A percentile compares a stretch with the other conserved stretches of the same genome.
Conservation (phyloP, 2,329 filamentous ascomycete genomes). For the Alternaria sp. region DNA sequence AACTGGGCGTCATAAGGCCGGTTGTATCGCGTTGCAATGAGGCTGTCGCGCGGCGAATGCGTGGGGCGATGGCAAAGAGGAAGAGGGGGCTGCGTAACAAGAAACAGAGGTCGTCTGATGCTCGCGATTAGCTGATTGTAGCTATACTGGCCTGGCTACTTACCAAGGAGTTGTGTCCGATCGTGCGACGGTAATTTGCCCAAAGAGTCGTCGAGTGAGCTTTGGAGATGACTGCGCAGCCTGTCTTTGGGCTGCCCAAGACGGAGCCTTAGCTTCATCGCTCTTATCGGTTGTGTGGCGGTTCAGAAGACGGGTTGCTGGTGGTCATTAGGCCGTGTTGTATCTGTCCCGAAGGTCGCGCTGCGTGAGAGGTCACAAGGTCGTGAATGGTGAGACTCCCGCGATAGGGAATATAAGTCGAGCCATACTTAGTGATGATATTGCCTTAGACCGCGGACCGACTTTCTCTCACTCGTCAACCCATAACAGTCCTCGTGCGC, state of each 20-base stretch:
- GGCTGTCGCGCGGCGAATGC: neutral
- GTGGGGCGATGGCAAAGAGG: constrained; percentile 10
- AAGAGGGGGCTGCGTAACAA: constrained; percentile 14
- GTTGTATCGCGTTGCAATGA: neutral
- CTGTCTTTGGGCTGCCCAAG: neutral
- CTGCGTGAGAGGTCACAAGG: neutral
- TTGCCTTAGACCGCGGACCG: neutral
- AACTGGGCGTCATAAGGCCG: neutral
- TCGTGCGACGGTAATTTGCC: constrained; percentile 7
- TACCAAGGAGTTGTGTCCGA: constrained; percentile 10
- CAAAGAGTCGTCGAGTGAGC: constrained; percentile 7
- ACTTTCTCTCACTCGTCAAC: neutral
- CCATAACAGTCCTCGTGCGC: neutral
- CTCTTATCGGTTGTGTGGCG: neutral
- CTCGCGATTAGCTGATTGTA: neutral
- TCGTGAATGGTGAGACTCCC: no score
- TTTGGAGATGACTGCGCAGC: constrained; percentile 6
- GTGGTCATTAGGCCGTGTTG: neutral
- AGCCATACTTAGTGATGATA: neutral
- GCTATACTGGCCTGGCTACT: neutral
- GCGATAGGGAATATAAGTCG: neutral
- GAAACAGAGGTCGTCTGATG: constrained; percentile 12
- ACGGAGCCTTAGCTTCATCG: neutral
- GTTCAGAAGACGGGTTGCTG: neutral
- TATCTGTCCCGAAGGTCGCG: neutral